Conservation (phyloP, 441 rosid genomes). For the Gossypium davidsonii region DNA sequence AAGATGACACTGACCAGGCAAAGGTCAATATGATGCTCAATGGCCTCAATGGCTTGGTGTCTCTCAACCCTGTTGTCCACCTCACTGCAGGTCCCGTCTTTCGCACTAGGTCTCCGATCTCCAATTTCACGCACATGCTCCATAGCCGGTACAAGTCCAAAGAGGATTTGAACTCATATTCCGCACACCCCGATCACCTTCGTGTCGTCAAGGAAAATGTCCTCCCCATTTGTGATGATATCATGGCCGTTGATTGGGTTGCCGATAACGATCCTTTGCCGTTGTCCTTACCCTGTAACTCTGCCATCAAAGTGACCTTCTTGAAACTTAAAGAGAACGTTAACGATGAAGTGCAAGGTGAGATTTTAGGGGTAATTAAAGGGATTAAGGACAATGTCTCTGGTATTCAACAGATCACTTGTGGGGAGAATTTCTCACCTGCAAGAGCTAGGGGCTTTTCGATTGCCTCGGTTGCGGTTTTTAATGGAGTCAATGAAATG, state of each 20-base stretch:
- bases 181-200: constrained; percentile 58
- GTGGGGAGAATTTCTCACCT: constrained; percentile 77
- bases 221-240: constrained; percentile 60
- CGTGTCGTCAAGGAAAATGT: constrained; percentile 54
- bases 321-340: constrained; percentile 49
- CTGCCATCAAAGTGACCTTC: constrained; percentile 42
- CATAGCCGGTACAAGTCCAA: constrained; percentile 76
- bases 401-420: constrained; percentile 43
- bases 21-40: constrained; percentile 38
- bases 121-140: constrained; percentile 72
- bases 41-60: constrained; percentile 42
- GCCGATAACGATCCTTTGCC: constrained; percentile 35
- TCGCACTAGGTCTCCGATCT: constrained; percentile 35
- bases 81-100: constrained; percentile 47
- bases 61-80: constrained; percentile 49
- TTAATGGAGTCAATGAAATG: constrained; percentile 41
- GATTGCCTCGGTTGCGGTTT: constrained; percentile 64
- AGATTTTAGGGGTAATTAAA: constrained; percentile 43
- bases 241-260: constrained; percentile 85
- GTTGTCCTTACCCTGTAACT: constrained; percentile 33
- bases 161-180: constrained; percentile 43
- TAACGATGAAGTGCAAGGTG: constrained; percentile 35
- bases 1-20: constrained; percentile 33
- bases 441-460: constrained; percentile 75
- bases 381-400: constrained; percentile 42